Evolutionary conservation across 2,329 filamentous ascomycete genomes (phyloP), one percentile per base, ranked within the genome.

Genomic region (Parafenestella ontariensis): DNA sequence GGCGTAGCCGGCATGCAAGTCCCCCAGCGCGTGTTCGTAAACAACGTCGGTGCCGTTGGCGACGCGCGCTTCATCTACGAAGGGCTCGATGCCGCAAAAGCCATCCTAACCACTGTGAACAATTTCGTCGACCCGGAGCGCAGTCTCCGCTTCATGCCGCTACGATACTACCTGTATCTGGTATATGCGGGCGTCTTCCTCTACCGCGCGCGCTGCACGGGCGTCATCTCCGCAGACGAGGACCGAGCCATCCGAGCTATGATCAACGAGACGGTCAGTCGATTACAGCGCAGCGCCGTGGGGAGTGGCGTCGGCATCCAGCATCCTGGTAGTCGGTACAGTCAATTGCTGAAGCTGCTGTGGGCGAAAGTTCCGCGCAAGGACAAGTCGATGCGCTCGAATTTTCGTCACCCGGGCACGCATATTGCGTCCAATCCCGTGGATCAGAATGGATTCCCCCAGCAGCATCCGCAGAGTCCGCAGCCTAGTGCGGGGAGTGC

Each of bases 11-110:
- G 49, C 20, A 74, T 76, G 61, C 75, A 77, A 37, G 67, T 68
- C 1, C 75, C 77, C 3, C 73, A 77, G 47, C 71, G 77, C 21
- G 76, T 81, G 8, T 81, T 82, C 60, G 79, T 78, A 51, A 81
- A 81, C 62, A 81, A 82, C 31, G 79, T 82, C 10, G 79, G 77
- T 3, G 77, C 78, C 2, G 78, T 81, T 1, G 77, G 79, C 9
- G 79, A 82, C 50, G 79, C 78, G 1, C 69, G 79, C 2, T 81
- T 82, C 67, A 82, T 82, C 46, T 82, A 81, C 61, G 79, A 82
- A 65, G 79, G 78, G 1, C 73, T 82, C 3, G 79, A 82, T 53
- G 79, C 79, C 0, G 79, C 79, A 7, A 81, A 81, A 65, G 78
- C 78, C 20, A 74, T 82, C 13, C 69, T 82, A 3, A 80, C 77